Evolutionary conservation across 805 yeast species (phyloP).

Genomic region (Diddensiella transvaalensis): DNA sequence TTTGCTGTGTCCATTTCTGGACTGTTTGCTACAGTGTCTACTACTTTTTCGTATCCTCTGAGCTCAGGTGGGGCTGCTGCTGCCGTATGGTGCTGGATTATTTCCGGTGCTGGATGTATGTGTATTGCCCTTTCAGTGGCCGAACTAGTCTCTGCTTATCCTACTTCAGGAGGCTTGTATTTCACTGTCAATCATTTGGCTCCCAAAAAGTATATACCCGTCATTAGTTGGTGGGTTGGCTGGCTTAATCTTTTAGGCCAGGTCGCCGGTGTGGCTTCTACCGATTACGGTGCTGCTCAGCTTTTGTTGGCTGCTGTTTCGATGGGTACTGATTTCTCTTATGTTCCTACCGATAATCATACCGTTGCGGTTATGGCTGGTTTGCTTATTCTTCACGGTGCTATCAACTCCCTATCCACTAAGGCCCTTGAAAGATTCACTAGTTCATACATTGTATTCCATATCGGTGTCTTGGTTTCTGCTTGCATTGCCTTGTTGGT

Average conservation of each 20-base stretch:
- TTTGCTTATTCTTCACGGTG: constrained; percentile 20
- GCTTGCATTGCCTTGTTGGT: constrained; percentile 23
- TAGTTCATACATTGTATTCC: constrained; percentile 23
- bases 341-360: constrained; percentile 30
- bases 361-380: constrained; percentile 32
- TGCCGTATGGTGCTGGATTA: constrained; percentile 60
- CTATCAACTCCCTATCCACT: constrained; percentile 21
- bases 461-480: constrained; percentile 18
- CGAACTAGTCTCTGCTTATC: constrained; percentile 47
- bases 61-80: constrained; percentile 61
- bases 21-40: constrained; percentile 57
- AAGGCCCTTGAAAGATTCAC: constrained; percentile 21
- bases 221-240: constrained; percentile 39
- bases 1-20: constrained; percentile 66
- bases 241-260: constrained; percentile 46
- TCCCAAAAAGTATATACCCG: constrained; percentile 45
- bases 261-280: constrained; percentile 36
- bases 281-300: constrained; percentile 35
- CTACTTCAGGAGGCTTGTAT: constrained; percentile 26
- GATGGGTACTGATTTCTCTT: constrained; percentile 32
- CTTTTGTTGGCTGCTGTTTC: constrained; percentile 34
- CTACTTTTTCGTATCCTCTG: constrained; percentile 47
- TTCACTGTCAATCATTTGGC: constrained; percentile 21
- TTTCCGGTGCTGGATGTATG: constrained; percentile 51
- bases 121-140: constrained; percentile 64